Conservation (phyloP, 768 basidiomycete species). For the Tulasnella sp. region DNA sequence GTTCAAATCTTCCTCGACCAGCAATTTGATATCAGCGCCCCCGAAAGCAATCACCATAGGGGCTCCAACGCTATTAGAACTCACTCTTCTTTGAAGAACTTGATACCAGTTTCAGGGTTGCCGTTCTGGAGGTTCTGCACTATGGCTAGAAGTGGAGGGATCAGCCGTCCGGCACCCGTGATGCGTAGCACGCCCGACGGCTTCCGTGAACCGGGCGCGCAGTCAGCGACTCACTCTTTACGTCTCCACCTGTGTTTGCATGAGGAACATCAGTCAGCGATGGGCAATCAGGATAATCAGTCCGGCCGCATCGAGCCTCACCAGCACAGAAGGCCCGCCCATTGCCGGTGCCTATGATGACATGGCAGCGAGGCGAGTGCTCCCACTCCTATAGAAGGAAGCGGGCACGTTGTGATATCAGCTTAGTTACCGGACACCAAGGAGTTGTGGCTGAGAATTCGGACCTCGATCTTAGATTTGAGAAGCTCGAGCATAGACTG, state of each 20-base stretch:
- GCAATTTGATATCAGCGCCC: conserved; percentile 30
- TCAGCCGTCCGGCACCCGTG: background rate
- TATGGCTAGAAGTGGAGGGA: background rate
- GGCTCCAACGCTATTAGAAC: conserved; percentile 67
- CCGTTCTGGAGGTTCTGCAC: conserved; percentile 23
- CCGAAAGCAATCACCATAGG: background rate
- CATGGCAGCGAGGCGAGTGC: conserved; percentile 60
- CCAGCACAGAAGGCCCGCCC: conserved; percentile 89
- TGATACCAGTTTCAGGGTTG: conserved; percentile 42
- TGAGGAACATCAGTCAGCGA: conserved; percentile 1
- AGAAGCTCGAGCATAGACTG: conserved; percentile 70
- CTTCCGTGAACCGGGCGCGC: conserved; percentile 32
- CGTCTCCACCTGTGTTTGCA: conserved; percentile 63
- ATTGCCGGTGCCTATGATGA: conserved; percentile 66
- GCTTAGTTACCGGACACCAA: background rate
- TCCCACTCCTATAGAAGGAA: conserved; percentile 61
- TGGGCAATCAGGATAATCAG: background rate
- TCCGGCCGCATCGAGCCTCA: background rate
- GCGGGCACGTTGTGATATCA: conserved; percentile 3
- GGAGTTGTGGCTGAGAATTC: conserved; percentile 1
- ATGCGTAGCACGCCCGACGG: background rate
- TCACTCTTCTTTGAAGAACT: conserved; percentile 68
- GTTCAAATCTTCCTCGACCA: conserved; percentile 56
- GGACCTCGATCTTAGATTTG: conserved; percentile 69
- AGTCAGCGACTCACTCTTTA: conserved; percentile 58